Base-by-base conservation (phyloP, 148 eudicot species). In the Rhododendron mucronatum region DNA sequence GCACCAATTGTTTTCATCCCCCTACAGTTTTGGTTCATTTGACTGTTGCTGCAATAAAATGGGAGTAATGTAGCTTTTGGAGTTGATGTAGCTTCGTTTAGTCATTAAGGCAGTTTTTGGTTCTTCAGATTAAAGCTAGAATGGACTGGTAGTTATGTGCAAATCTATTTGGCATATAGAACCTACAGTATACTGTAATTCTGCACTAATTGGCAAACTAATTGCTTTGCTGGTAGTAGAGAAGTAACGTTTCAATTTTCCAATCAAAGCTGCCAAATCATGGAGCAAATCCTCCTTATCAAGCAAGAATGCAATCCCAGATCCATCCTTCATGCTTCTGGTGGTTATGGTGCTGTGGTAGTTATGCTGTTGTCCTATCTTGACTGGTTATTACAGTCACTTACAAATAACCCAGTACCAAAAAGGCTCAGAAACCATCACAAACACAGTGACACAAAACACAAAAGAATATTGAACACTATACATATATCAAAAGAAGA, bases 331-430 rank as follows among this genome's bases (percentile, higher is more conserved):
- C 75, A 80, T 78, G 86, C 81, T 83, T 50, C 37, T 82, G 20
- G 77, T 41, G n/a, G 80, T 90, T 63, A 85, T 84, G 76, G 82
- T 84, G 57, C 81, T 82, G 14, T 82, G 20, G 77, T 41, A 20
- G 80, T 90, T 63, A 85, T 84, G 76, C 82, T 84, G 57, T 79
- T 82, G 39, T 37, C 39, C 4, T 37, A 4, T 37, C 5, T 37
- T 82, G 82, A 71, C 84, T 88, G 88, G 61, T 86, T 28, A 78
- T 65, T 84, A 74, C 86, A 82, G 78, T 92, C 90, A 84, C 83
- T 86, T 50, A 94, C 55, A 61, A 88, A 86, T 83, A 97, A 88
- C 84, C 96, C 96, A 65, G 85, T 71, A 45, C 89, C 93, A 86
- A 94, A 92, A 71, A 97, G 90, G 87, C 90, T 90, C 88, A 90